Conservation (phyloP, 83 land plant species). For the Picea abies region DNA sequence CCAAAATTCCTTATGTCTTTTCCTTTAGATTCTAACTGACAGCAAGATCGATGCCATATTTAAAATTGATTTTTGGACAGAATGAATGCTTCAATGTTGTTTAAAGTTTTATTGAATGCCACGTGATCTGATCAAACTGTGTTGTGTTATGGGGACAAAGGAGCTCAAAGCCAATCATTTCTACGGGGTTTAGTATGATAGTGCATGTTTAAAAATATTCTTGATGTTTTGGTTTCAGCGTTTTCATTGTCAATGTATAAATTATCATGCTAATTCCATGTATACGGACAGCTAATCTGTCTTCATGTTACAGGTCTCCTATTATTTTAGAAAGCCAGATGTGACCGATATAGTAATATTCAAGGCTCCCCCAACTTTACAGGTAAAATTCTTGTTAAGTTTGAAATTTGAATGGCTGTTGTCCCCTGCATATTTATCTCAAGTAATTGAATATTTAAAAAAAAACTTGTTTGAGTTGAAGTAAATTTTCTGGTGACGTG, state of each 20-base stretch:
- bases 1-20: background rate
- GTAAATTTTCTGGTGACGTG: background rate
- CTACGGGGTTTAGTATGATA: no score
- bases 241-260: background rate
- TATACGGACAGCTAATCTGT: background rate
- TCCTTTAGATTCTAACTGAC: background rate
- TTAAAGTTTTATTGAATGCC: background rate
- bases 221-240: background rate
- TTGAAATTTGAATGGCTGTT: conserved; percentile 2
- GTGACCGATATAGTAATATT: conserved; percentile 92
- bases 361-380: conserved; percentile 80
- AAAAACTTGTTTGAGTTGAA: background rate
- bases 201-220: background rate
- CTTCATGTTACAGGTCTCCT: conserved; percentile 68
- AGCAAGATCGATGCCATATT: background rate
- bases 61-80: background rate
- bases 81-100: background rate
- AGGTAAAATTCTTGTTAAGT: conserved; percentile 36
- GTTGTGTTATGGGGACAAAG: background rate
- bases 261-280: background rate
- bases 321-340: conserved; percentile 73
- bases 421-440: background rate
- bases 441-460: background rate
- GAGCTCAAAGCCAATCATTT: background rate
- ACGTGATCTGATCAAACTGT: background rate